Base-by-base conservation (phyloP, 2,329 filamentous ascomycete genomes). In the Tolypocladium inflatum region DNA sequence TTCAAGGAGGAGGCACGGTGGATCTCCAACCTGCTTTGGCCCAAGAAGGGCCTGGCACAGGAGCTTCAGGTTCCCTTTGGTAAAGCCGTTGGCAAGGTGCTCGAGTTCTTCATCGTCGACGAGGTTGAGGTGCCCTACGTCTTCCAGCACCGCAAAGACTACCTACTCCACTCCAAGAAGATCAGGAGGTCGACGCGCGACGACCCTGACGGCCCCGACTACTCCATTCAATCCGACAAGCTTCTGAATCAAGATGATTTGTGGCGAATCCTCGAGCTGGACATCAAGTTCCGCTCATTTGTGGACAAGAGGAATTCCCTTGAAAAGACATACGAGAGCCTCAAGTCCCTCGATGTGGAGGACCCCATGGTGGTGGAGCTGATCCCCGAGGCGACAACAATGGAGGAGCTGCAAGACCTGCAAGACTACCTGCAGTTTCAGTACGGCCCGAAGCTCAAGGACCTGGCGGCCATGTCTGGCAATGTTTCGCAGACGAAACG, bases 351-450 rank as follows among this genome's bases (percentile, higher is more conserved):
- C 21, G 80, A 81, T 4, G 78, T 92, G 23, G 75, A 85, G 30
- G 94, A 97, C 67, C 69, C 78, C 1, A 86, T 90, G 58, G 85
- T 97, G 45, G 88, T 93, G 52, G 87, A 92, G 63, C 87, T 97
- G 80, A 82, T 94, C n/a, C 80, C 82, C 1, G 80, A 85, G 59
- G 91, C 92, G 3, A 84, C 84, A 5, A 93, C 89, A 0, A 92
- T 97, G 80, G 94, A 99, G 70, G 94, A 99, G 70, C 80, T 99
- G 21, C 94, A 99, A 70, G 94, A 99, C 71, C 76, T 99, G 26
- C 93, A 97, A 69, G 94, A 99, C 68, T 97, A 97, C 66, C 78
- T 97, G 56, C 91, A 97, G 68, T 99, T 99, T 73, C 89, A 92
- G 67, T 97, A 97, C 66, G 85, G 89, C 5, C 78, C 85, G 3